Evolutionary conservation across 2,329 filamentous ascomycete species (phyloP).

Genomic region (Talaromyces funiculosus): DNA sequence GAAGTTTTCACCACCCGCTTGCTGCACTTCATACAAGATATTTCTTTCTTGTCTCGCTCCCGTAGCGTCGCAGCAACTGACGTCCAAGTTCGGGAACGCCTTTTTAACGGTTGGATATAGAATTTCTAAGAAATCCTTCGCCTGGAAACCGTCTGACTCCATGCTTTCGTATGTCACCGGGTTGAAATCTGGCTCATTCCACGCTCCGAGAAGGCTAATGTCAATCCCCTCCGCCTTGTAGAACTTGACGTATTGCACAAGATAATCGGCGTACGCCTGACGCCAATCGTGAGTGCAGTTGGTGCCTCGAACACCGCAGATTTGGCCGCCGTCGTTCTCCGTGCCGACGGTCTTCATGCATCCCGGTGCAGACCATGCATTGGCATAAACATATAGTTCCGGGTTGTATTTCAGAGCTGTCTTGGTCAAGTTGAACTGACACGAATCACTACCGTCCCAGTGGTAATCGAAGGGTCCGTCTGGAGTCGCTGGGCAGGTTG

Average conservation of each 20-base stretch:
- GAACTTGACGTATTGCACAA: constrained; percentile 45
- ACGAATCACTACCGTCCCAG: constrained; percentile 10
- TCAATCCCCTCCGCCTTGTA: constrained; percentile 42
- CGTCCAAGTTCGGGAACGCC: background rate
- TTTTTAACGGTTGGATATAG: background rate
- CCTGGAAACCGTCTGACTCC: background rate
- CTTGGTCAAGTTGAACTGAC: constrained; percentile 12
- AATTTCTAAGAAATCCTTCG: background rate
- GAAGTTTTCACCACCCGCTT: background rate
- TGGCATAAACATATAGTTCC: constrained; percentile 19
- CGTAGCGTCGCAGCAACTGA: background rate
- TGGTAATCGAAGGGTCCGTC: constrained; percentile 4
- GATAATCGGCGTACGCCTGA: constrained; percentile 46
- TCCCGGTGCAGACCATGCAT: constrained; percentile 46
- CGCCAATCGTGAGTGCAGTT: constrained; percentile 36
- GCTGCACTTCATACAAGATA: background rate
- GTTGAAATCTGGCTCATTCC: constrained; percentile 43
- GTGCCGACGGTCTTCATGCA: constrained; percentile 45
- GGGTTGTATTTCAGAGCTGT: constrained; percentile 8
- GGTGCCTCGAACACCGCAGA: background rate
- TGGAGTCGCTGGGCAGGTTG: constrained; percentile 7
- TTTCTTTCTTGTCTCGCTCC: background rate
- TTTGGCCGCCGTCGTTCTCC: background rate
- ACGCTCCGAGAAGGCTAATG: constrained; percentile 44
- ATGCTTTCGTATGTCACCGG: background rate